These are phyloP conservation scores for Claviceps sp. DNA, from an alignment of 2,329 filamentous ascomycete species.

Conservation along the genomic window DNA sequence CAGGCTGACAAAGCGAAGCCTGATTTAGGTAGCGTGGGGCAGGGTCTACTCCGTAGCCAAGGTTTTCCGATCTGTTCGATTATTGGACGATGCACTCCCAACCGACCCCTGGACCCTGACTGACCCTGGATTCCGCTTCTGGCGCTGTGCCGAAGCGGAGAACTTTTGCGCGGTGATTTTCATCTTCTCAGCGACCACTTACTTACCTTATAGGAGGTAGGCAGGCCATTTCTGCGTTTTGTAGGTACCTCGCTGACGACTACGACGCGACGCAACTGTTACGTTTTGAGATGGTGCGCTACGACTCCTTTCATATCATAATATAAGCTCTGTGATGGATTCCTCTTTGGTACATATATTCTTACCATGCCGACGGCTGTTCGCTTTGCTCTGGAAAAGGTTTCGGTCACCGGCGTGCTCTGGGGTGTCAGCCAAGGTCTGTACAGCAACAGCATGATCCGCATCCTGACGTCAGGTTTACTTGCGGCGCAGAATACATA, in stretches of 20 bases:
- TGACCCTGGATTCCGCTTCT: slow-evolving; percentile 14
- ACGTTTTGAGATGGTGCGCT: not conserved
- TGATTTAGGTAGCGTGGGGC: not conserved
- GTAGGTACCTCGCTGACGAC: not conserved
- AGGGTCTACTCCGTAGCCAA: not conserved
- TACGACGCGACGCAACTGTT: not conserved
- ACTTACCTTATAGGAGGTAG: no score
- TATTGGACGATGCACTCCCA: slow-evolving; percentile 16
- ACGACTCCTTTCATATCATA: not conserved
- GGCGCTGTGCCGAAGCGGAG: not conserved
- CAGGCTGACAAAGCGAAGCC: not conserved
- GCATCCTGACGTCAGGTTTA: not conserved
- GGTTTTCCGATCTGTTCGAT: slow-evolving; percentile 21
- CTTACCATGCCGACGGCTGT: no score
- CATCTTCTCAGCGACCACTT: not conserved
- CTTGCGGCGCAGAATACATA: not conserved
- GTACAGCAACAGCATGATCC: not conserved
- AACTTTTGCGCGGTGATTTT: not conserved
- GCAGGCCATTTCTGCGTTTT: not conserved
- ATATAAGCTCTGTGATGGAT: not conserved
- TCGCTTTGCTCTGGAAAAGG: no score
- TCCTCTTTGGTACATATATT: not conserved
- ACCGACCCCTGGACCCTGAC: slow-evolving; percentile 10
- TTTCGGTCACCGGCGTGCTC: no score
- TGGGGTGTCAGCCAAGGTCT: not conserved